Evolutionary conservation across 2,329 filamentous ascomycete species (phyloP), one percentile per base, ranked within the genome.

Genomic region (Xylaria digitata): DNA sequence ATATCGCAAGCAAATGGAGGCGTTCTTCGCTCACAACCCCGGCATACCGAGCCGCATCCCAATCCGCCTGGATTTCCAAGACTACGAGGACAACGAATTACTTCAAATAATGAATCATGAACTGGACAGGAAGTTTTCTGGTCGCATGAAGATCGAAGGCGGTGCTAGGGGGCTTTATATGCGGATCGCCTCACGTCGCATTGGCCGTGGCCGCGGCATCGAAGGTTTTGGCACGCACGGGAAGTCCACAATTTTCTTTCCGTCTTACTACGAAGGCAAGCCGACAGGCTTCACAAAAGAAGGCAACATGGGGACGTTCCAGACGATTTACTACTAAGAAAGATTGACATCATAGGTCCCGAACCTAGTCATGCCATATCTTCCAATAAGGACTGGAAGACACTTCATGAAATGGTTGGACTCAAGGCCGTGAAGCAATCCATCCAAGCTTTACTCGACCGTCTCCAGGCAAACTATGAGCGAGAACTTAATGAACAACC

Each of bases 21-120:
- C 83, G 0, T 93, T 94, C 75, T 93, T 92, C 53, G 82, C 86
- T 0, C 90, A 94, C 67, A 94, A 94, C 50, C 88, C 88, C 0
- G 91, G 92, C 0, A 80, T 94, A 2, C 82, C 86, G 0, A 92
- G 90, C 69, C 87, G 92, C 0, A 89, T 95, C 43, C 91, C 91
- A 0, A 80, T 87, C 11, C 79, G 84, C 40, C 81, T 94, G 72
- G 83, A 86, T 48, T 95, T 94, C 63, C 80, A 85, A 0, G 92
- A 95, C 75, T 94, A 92, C 68, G 80, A 81, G 0, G 89, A 94
- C 53, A 72, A 79, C 0, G 90, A 94, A 70, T 80, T 95, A 0
- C 9, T 7, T 7, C 34, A 11, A 11, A 37, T 37, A 6, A 7
- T 37, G 34, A 2, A 9, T 11, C 6, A 37, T 37, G 9, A 6